Evolutionary conservation across 2,329 filamentous ascomycete species (phyloP), one percentile per base, ranked within the genome.

Genomic region (Aspergillus ochraceus): DNA sequence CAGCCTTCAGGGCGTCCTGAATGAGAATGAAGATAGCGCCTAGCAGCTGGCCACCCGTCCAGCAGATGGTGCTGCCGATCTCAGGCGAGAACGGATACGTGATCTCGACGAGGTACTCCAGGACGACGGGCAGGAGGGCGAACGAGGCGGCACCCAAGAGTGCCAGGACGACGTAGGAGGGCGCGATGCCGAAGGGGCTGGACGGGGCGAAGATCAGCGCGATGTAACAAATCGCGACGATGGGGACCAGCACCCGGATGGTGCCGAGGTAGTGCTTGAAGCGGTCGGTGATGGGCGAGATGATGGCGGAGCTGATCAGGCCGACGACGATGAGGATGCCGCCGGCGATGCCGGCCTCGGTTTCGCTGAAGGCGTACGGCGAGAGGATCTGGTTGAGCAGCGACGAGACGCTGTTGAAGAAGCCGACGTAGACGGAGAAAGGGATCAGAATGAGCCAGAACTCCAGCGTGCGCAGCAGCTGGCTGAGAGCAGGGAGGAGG

Each of bases 391-490:
- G 94, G 79, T 94, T 96, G 10, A 98, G 83, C 1, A 98, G 85
- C 1, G 90, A 90, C 53, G 92, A 96, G 66, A 93, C 81, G 66
- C 90, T 90, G 82, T 98, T 98, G 87, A 99, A 99, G 79, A 95
- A 89, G 68, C 90, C 92, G 62, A 97, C 91, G 75, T 92, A 97
- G 68, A 93, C 77, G 64, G 85, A 79, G 77, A 94, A 98, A n/a
- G 93, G 89, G 60, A 93, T 69, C 62, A 93, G 80, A 65, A 97
- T 77, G 63, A 97, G 84, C 84, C 88, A 96, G 76, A 96, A 89
- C 71, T 94, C 88, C 19, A 84, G 80, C 5, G 86, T 90, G 32
- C 70, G 73, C 51, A 83, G 71, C 49, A 96, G 78, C 20, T 76
- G 73, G 36, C 79, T 70, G 24, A 93, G 75, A 19, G 84, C 83